Evolutionary conservation across 2,329 filamentous ascomycete species (phyloP).

Genomic region (Clarireedia sp.): DNA sequence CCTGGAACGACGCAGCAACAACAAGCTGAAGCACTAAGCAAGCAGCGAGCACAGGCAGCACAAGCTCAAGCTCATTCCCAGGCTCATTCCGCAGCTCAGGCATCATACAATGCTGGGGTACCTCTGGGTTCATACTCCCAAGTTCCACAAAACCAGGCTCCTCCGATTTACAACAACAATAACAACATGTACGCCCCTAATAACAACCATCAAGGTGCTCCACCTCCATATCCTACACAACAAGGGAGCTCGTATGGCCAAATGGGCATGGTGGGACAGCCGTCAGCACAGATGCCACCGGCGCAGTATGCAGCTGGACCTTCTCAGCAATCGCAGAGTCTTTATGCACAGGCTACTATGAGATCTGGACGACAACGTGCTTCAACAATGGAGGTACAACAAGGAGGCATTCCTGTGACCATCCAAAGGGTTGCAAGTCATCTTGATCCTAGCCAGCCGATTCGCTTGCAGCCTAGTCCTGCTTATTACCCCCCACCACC

Average conservation of each 20-base stretch:
- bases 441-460: conserved; percentile 88
- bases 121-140: conserved; percentile 9
- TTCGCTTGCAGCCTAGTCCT: conserved; percentile 87
- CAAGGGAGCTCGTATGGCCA: conserved; percentile 59
- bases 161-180: conserved; percentile 67
- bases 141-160: conserved; percentile 54
- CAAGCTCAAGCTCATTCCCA: conserved; percentile 40
- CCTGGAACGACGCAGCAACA: conserved; percentile 94
- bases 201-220: conserved; percentile 44
- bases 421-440: conserved; percentile 95
- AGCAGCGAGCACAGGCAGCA: conserved; percentile 72
- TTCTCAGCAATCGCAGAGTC: conserved; percentile 52
- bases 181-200: conserved; percentile 72
- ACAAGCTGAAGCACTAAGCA: conserved; percentile 87
- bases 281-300: conserved; percentile 56
- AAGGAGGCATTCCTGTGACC: conserved; percentile 83
- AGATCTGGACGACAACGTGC: conserved; percentile 78
- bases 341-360: conserved; percentile 67
- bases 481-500: conserved; percentile 93
- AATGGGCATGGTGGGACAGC: conserved; percentile 59
- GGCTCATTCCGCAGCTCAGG: conserved; percentile 59
- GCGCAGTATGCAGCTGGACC: conserved; percentile 49
- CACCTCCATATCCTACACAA: conserved; percentile 74
- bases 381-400: conserved; percentile 92
- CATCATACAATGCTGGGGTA: conserved; percentile 17